Evolutionary conservation across 495 filamentous ascomycete species (phyloP), one percentile per base, ranked within the genome.

Genomic region (Penicillium arizonense): DNA sequence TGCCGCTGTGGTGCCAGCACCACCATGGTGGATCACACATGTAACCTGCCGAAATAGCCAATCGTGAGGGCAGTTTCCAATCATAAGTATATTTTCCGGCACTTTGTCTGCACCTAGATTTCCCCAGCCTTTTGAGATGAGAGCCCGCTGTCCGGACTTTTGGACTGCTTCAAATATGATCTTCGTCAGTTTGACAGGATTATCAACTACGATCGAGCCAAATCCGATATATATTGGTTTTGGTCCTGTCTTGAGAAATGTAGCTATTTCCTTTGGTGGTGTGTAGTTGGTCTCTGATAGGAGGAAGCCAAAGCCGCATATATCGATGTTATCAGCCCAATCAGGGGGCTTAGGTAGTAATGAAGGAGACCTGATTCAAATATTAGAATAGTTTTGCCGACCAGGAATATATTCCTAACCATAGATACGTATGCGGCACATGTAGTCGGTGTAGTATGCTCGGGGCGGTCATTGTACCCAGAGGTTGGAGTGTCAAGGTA

Each of bases 41-140:
- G 87, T 84, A 0, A 95, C 88, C 18, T 77, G 82, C 42, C 82
- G 67, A 59, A 95, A 95, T 1, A 95, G 72, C 89, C 88, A 92
- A 59, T 93, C 89, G 52, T 94, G 89, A 5, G 89, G 89, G 41
- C 82, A 78, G 56, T 90, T 89, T 5, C 85, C 89, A 8, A 91
- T 77, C 76, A 90, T 83, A 55, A 88, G 89, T 13, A 91, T 79
- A 23, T 80, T 80, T 0, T 89, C 81, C 1, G 85, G 85, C 9
- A 86, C 59, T 0, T 54, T 40, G 41, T 89, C 83, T 0, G 77
- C 81, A n/a, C 88, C 88, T 3, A 93, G 63, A 0, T 85, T 85
- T 30, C 89, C 87, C 89, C 89, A 94, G 13, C 89, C 89, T 59
- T 88, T 87, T 0, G 87, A 91, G 2, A 95, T 79, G 0, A 95